Percentiles rank a stretch among this genome's conserved stretches.
These are phyloP conservation scores for Cladobotryum protrusum DNA, from an alignment of 2,329 filamentous ascomycete genomes.

Conservation along the genomic window DNA sequence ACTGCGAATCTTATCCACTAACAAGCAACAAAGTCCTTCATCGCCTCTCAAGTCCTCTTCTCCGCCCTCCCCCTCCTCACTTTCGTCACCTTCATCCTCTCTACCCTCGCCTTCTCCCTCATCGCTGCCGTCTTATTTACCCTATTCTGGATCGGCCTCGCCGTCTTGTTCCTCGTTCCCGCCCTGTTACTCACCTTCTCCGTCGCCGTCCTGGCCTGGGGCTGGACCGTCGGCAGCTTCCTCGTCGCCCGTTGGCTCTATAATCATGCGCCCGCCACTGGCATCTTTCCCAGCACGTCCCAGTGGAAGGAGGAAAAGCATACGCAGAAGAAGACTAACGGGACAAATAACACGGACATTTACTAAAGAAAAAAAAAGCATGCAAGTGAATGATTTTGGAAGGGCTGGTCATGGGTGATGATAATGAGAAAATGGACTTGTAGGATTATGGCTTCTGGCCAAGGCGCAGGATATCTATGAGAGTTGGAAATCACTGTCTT, in stretches of 20 bases:
- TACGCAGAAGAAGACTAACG: neutral
- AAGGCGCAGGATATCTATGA: neutral
- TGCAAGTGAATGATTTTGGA: neutral
- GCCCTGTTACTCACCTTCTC: slow-evolving; percentile 60
- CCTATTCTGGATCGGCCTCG: slow-evolving; percentile 61
- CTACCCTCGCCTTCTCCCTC: slow-evolving; percentile 56
- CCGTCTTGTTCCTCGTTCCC: slow-evolving; percentile 61
- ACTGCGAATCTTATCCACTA: neutral
- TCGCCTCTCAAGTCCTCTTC: slow-evolving; percentile 58
- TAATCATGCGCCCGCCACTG: slow-evolving; percentile 23
- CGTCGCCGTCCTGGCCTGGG: slow-evolving; percentile 58
- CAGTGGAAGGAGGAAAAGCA: slow-evolving; percentile 16
- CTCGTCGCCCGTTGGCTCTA: slow-evolving; percentile 43
- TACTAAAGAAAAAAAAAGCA: neutral
- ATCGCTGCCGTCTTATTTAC: slow-evolving; percentile 58
- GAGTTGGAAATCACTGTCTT: neutral
- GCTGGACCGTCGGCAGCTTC: slow-evolving; percentile 59
- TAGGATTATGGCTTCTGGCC: neutral
- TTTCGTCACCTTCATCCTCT: slow-evolving; percentile 60
- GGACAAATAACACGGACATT: neutral
- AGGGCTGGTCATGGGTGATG: neutral
- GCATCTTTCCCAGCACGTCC: slow-evolving; percentile 9
- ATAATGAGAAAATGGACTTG: neutral
- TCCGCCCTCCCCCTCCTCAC: slow-evolving; percentile 61
- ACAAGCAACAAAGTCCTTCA: slow-evolving; percentile 50